Conservation (phyloP, 371 early-diverging fungal genomes). For the Parasitella parasitica region DNA sequence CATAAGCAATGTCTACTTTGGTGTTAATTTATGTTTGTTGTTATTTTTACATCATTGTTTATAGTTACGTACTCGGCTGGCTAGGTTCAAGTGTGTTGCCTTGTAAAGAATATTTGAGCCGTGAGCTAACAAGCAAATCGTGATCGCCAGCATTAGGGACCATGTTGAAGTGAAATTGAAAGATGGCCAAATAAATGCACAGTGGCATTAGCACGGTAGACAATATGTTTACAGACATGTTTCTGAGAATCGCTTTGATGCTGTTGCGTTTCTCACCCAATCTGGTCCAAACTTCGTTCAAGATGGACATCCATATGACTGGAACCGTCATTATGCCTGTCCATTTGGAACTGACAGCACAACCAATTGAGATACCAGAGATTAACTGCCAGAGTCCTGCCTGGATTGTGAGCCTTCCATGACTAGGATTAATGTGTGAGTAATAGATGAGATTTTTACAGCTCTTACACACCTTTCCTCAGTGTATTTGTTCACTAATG, state of each 20-base stretch:
- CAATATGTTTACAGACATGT: constrained; percentile 57
- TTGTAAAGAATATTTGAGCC: constrained; percentile 58
- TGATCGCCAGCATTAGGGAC: constrained; percentile 72
- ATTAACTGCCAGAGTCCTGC: constrained; percentile 65
- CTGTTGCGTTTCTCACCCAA: constrained; percentile 68
- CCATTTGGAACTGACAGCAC: constrained; percentile 36
- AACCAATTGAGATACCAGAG: constrained; percentile 54
- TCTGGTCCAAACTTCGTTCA: constrained; percentile 79
- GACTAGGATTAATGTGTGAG: no score
- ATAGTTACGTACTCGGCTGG: constrained; percentile 19
- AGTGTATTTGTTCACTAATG: constrained; percentile 3
- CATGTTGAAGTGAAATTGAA: constrained; percentile 81
- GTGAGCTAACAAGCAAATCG: constrained; percentile 77
- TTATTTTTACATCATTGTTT: neutral
- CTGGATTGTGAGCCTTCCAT: constrained; percentile 10
- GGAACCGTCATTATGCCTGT: constrained; percentile 21
- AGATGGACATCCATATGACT: constrained; percentile 57
- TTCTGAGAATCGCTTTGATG: constrained; percentile 37
- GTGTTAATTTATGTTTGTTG: neutral
- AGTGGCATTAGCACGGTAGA: constrained; percentile 80
- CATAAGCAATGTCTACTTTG: constrained; percentile 73
- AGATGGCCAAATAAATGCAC: constrained; percentile 73
- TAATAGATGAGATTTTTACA: no score
- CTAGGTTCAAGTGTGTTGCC: constrained; percentile 26
- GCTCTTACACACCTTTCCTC: constrained; percentile 33